A percentile compares a stretch with the other conserved stretches of the same genome.
Conservation (phyloP, 1,284 basidiomycete genomes). For the Fomitopsis betulina region DNA sequence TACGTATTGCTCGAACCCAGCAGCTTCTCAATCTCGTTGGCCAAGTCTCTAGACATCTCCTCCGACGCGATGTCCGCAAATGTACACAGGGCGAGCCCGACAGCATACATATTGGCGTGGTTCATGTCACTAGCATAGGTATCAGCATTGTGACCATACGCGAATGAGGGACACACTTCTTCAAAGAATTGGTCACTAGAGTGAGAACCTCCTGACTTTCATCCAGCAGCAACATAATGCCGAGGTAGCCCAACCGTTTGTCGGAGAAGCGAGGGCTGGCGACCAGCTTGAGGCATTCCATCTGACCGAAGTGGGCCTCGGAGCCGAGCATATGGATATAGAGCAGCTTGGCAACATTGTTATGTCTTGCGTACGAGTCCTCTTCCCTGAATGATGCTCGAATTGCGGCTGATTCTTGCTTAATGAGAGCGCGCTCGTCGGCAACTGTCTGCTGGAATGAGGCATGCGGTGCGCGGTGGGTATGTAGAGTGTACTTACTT, state of each 20-base stretch:
- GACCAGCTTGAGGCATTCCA: conserved; percentile 98
- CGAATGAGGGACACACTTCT: conserved; percentile 70
- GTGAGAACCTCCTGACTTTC: conserved; percentile 99
- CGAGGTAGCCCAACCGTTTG: conserved; percentile 95
- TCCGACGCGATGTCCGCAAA: conserved; percentile 99
- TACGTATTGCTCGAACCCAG: conserved; percentile 98
- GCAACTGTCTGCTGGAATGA: conserved; percentile 78
- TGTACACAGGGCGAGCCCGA: conserved; percentile 95
- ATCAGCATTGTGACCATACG: neutral
- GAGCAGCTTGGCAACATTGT: conserved; percentile 97
- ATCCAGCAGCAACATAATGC: conserved; percentile 96
- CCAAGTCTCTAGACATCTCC: conserved; percentile 96
- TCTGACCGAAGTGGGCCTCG: conserved; percentile 98
- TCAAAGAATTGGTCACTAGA: conserved; percentile 96
- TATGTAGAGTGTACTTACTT: conserved; percentile 45
- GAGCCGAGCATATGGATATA: conserved; percentile 99
- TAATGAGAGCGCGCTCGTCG: conserved; percentile 95
- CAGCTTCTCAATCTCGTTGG: conserved; percentile 97
- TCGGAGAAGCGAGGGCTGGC: conserved; percentile 97
- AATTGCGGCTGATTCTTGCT: conserved; percentile 98
- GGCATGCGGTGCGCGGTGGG: conserved; percentile 21
- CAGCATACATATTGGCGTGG: conserved; percentile 98
- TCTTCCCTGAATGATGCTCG: conserved; percentile 98
- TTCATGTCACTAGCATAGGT: conserved; percentile 87
- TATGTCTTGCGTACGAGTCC: conserved; percentile 88